Conservation (phyloP, 2,329 filamentous ascomycete species). For the Trichoderma sp. region DNA sequence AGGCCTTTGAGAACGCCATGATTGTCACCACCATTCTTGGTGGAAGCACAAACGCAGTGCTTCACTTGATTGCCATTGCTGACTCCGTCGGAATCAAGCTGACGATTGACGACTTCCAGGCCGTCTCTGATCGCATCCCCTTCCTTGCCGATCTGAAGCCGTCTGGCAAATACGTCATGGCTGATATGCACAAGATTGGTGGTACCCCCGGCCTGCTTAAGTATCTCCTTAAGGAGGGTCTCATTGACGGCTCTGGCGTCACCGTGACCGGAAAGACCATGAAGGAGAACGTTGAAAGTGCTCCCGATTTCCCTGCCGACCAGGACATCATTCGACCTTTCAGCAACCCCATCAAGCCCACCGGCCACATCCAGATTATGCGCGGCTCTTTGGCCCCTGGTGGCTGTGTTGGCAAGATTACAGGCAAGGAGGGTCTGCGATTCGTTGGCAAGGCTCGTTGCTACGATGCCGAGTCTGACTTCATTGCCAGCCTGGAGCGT, state of each 20-base stretch:
- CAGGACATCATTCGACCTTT: slow-evolving; percentile 81
- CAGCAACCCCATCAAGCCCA: slow-evolving; percentile 79
- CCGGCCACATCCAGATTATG: slow-evolving; percentile 86
- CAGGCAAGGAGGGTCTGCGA: slow-evolving; percentile 82
- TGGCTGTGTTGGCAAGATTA: slow-evolving; percentile 90
- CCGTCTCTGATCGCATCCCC: slow-evolving; percentile 73
- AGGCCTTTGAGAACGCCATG: slow-evolving; percentile 85
- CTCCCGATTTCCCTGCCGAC: slow-evolving; percentile 68
- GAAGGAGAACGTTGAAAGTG: slow-evolving; percentile 77
- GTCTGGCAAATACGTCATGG: slow-evolving; percentile 84
- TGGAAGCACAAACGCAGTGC: slow-evolving; percentile 80
- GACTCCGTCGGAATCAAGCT: slow-evolving; percentile 78
- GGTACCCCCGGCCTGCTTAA: slow-evolving; percentile 86
- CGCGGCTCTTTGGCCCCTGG: slow-evolving; percentile 80
- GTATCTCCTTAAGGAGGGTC: slow-evolving; percentile 76
- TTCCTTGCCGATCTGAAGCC: slow-evolving; percentile 82
- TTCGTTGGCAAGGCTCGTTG: slow-evolving; percentile 80
- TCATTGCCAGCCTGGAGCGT: slow-evolving; percentile 72
- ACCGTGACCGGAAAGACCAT: slow-evolving; percentile 90
- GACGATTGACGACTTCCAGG: slow-evolving; percentile 83
- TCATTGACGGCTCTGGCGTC: slow-evolving; percentile 75
- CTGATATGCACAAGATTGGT: slow-evolving; percentile 78
- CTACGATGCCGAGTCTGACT: slow-evolving; percentile 79
- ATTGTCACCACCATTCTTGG: slow-evolving; percentile 77
- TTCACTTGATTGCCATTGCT: slow-evolving; percentile 81